Evolutionary conservation across 2,329 filamentous ascomycete genomes (phyloP).

Genomic region (Pseudodiploospora longispora): DNA sequence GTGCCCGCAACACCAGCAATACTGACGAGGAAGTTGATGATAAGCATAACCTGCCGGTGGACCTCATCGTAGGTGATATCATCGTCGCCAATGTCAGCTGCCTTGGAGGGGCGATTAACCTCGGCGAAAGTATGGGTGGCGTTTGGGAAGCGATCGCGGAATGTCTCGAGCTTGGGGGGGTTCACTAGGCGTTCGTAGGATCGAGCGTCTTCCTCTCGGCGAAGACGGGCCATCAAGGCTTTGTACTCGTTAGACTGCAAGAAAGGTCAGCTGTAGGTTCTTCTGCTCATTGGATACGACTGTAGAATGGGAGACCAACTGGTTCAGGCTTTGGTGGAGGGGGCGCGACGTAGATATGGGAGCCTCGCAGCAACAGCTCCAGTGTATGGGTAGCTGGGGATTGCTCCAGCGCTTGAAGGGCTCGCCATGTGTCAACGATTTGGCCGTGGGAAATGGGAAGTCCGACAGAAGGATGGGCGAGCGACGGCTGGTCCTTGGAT

Average conservation of each 20-base stretch:
- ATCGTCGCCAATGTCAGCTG: constrained; percentile 47
- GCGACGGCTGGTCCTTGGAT: constrained; percentile 36
- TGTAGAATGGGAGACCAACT: constrained; percentile 37
- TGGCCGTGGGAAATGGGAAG: constrained; percentile 66
- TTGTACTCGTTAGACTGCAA: constrained; percentile 70
- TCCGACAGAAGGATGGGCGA: constrained; percentile 45
- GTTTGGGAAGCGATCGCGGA: constrained; percentile 49
- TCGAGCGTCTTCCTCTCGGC: constrained; percentile 72
- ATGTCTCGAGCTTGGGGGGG: constrained; percentile 48
- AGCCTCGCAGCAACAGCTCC: constrained; percentile 63
- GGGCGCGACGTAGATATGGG: constrained; percentile 69
- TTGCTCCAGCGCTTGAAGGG: constrained; percentile 31
- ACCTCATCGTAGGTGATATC: constrained; percentile 64
- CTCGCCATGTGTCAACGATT: constrained; percentile 53
- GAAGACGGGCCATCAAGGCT: constrained; percentile 77
- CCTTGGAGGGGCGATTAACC: constrained; percentile 39
- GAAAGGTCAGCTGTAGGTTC: constrained; percentile 6
- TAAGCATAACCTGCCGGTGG: constrained; percentile 72
- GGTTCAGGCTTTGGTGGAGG: constrained; percentile 70
- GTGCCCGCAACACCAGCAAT: constrained; percentile 71
- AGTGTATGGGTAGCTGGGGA: constrained; percentile 39
- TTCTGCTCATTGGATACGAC: background rate
- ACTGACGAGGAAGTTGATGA: constrained; percentile 84
- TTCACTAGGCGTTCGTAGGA: constrained; percentile 76
- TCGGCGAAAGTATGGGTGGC: constrained; percentile 49